Evolutionary conservation across 371 early-diverging fungal species (phyloP).

Genomic region (Mortierella sp.): DNA sequence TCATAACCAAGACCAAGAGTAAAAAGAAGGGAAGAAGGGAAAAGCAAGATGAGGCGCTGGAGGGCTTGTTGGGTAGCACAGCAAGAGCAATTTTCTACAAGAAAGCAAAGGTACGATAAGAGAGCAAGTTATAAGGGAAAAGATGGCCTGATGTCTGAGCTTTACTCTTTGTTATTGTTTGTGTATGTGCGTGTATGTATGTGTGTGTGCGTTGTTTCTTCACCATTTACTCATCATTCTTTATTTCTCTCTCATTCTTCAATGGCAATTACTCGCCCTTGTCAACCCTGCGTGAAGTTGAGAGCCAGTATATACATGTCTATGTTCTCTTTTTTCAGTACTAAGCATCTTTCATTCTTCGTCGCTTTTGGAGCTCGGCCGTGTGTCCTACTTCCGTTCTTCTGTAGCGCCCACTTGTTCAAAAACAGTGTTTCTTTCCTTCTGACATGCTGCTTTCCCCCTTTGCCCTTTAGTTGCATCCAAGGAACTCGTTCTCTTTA

Average conservation of each 20-base stretch:
- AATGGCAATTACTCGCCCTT: no score
- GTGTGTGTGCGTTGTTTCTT: neutral
- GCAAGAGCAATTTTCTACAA: conserved; percentile 30
- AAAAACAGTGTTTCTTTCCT: neutral
- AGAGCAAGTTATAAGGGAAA: neutral
- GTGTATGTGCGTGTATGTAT: neutral
- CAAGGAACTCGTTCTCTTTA: neutral
- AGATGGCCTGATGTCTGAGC: conserved; percentile 29
- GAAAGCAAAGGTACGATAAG: neutral
- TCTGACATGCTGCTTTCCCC: neutral
- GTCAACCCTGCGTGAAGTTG: neutral
- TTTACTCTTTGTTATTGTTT: neutral
- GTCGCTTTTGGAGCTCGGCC: neutral
- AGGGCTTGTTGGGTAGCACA: conserved; percentile 42
- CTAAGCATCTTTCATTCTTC: no score
- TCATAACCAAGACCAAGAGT: neutral
- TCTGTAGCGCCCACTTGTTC: conserved; percentile 9
- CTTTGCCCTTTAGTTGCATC: neutral
- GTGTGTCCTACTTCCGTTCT: neutral
- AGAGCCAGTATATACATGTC: neutral
- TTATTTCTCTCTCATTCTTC: no score
- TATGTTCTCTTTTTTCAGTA: no score
- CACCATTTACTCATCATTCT: neutral
- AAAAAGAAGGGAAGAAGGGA: neutral
- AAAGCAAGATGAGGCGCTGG: neutral